Percentiles rank a stretch among this genome's conserved stretches.
These are phyloP conservation scores for Mollisiaceae sp. DNA, from an alignment of 2,329 filamentous ascomycete genomes.

Conservation along the genomic window DNA sequence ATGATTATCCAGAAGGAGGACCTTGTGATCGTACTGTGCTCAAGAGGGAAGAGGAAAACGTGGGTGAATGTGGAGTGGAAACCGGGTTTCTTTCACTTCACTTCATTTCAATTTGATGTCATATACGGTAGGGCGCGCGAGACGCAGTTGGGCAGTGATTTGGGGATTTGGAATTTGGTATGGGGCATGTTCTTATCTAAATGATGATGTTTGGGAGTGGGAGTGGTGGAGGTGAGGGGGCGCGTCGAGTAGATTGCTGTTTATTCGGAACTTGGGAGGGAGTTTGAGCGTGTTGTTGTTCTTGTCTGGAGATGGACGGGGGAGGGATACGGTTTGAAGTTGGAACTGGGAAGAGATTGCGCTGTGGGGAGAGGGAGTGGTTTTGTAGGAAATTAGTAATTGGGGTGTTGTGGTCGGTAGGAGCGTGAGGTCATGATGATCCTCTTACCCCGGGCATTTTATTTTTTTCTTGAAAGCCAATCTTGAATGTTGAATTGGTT, in stretches of 20 bases:
- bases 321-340: background rate
- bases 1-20: background rate
- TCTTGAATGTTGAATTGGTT: background rate
- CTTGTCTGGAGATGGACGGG: too few species aligned
- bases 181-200: background rate
- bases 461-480: background rate
- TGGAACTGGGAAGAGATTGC: background rate
- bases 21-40: background rate
- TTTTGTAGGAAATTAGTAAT: background rate
- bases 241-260: background rate
- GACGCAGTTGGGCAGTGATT: too few species aligned
- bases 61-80: too few species aligned
- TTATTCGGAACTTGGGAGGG: background rate
- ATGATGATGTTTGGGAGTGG: background rate
- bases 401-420: background rate
- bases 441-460: background rate
- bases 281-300: background rate
- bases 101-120: too few species aligned
- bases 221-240: background rate
- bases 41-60: background rate
- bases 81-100: too few species aligned
- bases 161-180: background rate
- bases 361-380: background rate
- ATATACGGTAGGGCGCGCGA: too few species aligned
- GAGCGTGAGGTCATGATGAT: background rate